Conservation (phyloP, 352 stramenopile genomes). For the Saprolegnia parasitica region DNA sequence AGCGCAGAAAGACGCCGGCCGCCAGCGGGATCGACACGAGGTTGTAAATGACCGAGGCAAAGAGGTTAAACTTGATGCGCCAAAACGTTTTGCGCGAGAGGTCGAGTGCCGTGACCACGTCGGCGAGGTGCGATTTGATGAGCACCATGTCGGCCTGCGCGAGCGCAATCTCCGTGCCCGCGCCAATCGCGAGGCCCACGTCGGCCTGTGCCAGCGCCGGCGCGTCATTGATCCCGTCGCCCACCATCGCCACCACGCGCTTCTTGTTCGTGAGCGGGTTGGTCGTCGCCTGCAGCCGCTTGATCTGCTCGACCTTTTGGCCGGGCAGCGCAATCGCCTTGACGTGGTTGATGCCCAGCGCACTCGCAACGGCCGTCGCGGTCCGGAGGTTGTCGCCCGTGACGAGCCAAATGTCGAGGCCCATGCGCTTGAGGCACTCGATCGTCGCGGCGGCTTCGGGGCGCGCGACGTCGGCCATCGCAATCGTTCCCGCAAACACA, state of each 20-base stretch:
- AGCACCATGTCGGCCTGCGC: conserved; percentile 85
- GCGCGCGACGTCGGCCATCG: conserved; percentile 66
- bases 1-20: conserved; percentile 78
- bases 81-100: conserved; percentile 73
- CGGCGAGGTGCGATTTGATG: conserved; percentile 76
- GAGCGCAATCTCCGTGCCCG: conserved; percentile 87
- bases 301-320: conserved; percentile 93
- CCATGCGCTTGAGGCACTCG: conserved; percentile 67
- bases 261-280: conserved; percentile 66
- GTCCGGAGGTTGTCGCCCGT: conserved; percentile 92
- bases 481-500: conserved; percentile 69
- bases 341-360: conserved; percentile 87
- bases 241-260: conserved; percentile 88
- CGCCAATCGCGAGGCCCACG: conserved; percentile 89
- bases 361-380: conserved; percentile 78
- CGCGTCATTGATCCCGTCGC: conserved; percentile 95
- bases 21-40: conserved; percentile 75
- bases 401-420: conserved; percentile 81
- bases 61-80: conserved; percentile 84
- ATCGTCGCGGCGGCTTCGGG: conserved; percentile 71
- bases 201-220: conserved; percentile 89
- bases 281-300: conserved; percentile 63
- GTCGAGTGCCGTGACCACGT: conserved; percentile 81
- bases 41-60: conserved; percentile 87
- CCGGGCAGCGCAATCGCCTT: conserved; percentile 87